Evolutionary conservation across 129 eudicot genomes (phyloP), one percentile per base, ranked within the genome.

Genomic region (Flaveria sonorensis): DNA sequence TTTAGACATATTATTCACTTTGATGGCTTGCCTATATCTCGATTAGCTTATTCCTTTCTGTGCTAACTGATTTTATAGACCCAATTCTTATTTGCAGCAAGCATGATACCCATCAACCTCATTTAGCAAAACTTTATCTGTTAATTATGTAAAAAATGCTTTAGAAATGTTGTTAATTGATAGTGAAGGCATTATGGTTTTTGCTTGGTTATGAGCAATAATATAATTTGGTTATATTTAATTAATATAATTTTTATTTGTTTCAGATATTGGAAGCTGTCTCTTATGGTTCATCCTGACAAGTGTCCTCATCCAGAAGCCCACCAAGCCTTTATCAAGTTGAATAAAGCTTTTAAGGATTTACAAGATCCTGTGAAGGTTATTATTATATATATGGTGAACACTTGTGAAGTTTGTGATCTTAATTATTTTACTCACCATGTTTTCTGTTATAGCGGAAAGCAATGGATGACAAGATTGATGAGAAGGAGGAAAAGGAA

Each of bases 221-320:
- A 11, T 71, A 24, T 51, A 60, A 2, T 26, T 56, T 10, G 52
- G 12, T 30, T 64, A 39, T 70, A 16, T 61, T 9, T 62, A 73
- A 9, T 42, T 46, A 21, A n/a, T 64, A 48, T 75, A 72, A 65
- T 20, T 9, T 78, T 83, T 30, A 32, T 70, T 39, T 78, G 69
- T 63, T 77, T 61, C 79, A 94, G 98, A 86, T 94, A 94, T 73
- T 94, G 97, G 99, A 94, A 94, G 87, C 60, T 94, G 84, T 94
- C 99, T 8, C 96, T 91, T 60, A 91, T 94, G 97, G 97, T 94
- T 79, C 99, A 94, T 80, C 99, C 99, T 24, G 99, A 94, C 89
- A 94, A 94, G 70, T 91, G 97, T 73, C 57, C 97, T 83, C 99
- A 94, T 84, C 99, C 99, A 42, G 90, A 94, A 86, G 99, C 99